Evolutionary conservation across 257 asterid genomes (phyloP).

Genomic region (Solanum gracilifrons): DNA sequence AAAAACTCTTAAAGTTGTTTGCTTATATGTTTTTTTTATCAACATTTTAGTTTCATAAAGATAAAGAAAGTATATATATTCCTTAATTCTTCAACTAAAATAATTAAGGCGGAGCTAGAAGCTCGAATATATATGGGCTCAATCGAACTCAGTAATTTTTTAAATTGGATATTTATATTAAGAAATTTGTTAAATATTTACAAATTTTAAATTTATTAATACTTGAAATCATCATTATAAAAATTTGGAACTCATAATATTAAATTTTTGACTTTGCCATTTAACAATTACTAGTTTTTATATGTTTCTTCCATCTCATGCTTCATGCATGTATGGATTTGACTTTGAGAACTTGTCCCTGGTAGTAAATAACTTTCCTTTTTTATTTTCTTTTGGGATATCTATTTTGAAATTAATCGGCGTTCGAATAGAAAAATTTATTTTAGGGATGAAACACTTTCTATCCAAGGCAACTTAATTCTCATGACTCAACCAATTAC

Average conservation of each 20-base stretch:
- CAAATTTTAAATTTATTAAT: no score
- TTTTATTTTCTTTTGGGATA: background rate
- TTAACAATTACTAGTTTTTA: background rate
- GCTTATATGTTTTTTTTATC: no score
- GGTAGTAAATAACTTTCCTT: background rate
- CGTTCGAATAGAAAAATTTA: fast-evolving
- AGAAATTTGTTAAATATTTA: no score
- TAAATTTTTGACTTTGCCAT: background rate
- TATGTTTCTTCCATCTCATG: background rate
- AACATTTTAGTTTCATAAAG: background rate
- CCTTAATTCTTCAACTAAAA: background rate
- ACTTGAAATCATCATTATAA: no score
- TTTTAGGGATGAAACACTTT: background rate
- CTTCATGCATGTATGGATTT: background rate
- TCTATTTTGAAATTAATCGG: background rate
- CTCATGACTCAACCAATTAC: background rate
- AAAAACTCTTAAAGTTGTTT: background rate
- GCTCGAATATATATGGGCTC: no score
- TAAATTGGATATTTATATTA: no score
- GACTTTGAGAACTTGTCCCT: background rate
- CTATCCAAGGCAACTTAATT: background rate
- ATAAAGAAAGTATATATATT: background rate
- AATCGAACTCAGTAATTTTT: fast-evolving
- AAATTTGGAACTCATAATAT: no score
- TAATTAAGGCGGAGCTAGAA: background rate